Evolutionary conservation across 108 stramenopile species (phyloP).

Genomic region (Conticribra weissflogii): DNA sequence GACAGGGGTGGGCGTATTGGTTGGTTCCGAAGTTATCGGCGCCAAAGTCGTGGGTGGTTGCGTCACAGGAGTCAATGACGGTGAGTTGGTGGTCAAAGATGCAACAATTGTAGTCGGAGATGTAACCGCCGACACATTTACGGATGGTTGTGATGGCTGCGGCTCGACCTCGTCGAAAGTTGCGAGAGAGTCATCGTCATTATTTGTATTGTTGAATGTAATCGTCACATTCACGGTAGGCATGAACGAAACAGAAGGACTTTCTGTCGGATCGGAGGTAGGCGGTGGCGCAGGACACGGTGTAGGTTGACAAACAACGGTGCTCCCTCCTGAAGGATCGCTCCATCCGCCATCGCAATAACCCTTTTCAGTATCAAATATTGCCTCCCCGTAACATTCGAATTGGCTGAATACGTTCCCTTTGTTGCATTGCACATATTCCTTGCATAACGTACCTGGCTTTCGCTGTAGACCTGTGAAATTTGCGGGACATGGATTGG

Average conservation of each 20-base stretch:
- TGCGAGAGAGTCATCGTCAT: too few relatives aligned
- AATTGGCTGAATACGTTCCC: slow-evolving; percentile 1
- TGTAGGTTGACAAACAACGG: background rate
- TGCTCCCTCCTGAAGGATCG: background rate
- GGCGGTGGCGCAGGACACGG: background rate
- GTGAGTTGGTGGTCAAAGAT: background rate
- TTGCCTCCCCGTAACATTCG: slow-evolving; percentile 1
- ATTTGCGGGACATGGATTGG: slow-evolving; percentile 1
- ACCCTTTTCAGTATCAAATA: background rate
- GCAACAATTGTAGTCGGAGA: background rate
- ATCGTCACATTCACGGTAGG: too few relatives aligned
- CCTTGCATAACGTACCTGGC: slow-evolving; percentile 5
- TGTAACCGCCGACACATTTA: too few relatives aligned
- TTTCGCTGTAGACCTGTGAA: background rate
- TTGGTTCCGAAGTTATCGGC: background rate
- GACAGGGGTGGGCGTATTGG: background rate
- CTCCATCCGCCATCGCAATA: background rate
- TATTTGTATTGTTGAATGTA: too few relatives aligned
- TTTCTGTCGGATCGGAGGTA: background rate
- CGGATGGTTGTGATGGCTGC: too few relatives aligned
- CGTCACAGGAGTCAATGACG: background rate
- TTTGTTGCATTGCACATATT: slow-evolving; percentile 16
- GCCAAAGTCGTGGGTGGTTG: background rate
- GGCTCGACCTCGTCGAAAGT: too few relatives aligned
- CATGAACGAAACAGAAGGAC: background rate